Base-by-base conservation (phyloP, 2,329 filamentous ascomycete species). In the Aspergillus quadrilineatus region DNA sequence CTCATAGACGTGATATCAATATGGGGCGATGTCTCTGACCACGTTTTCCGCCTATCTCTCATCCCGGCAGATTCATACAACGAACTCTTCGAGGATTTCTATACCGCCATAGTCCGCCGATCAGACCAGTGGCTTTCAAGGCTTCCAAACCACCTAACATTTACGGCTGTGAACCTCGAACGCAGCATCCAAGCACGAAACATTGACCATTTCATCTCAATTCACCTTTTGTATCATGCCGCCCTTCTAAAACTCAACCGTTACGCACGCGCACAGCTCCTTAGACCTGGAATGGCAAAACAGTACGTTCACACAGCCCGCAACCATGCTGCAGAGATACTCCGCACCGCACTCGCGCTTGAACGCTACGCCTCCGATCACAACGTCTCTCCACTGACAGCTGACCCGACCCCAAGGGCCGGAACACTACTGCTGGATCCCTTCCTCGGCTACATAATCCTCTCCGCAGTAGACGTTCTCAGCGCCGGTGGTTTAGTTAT, bases 181-280 rank as follows among this genome's bases (percentile, higher is more conserved):
- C 75, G 77, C 30, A 83, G 81, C 42, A 78, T 83, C 6, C 72
- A 78, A 12, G 73, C 75, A 30, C 80, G 81, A 28, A 83, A 81
- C 61, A 76, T 81, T 1, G 85, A 85, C 4, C 79, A 80, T 0
- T 87, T 86, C 65, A 73, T 89, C 53, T 82, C 81, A 1, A 82
- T 89, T 70, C 87, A 90, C 68, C 75, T 87, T 29, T 74, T 89
- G n/a, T 87, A 87, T 67, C 82, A 88, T 67, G 80, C 84, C 46
- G 80, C 85, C 0, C 72, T 85, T 64, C 82, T 89, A 71, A 85
- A 85, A 61, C 76, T 89, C 30, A 86, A 88, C 63, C 82, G 88
- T 39, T 82, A 88, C 64, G 79, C 80, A 10, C 76, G 78, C 8
- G 72, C 75, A 57, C 69, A 72, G 9, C 72, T 71, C 34, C 69